Evolutionary conservation across 805 yeast species (phyloP).

Genomic region (Candida coquimbonensis): DNA sequence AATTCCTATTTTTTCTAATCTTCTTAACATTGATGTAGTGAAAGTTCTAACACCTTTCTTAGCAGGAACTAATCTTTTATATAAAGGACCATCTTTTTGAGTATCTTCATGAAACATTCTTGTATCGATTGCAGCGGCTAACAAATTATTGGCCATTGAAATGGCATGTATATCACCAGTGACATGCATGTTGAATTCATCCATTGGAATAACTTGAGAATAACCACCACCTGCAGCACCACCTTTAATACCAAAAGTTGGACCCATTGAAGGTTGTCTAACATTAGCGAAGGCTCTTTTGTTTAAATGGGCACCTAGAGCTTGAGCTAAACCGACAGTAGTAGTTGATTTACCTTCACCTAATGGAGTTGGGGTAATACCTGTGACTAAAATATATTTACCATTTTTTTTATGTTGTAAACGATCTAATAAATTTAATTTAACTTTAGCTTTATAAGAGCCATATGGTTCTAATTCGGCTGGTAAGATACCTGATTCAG

Average conservation of each 20-base stretch:
- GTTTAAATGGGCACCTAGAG: slow-evolving; percentile 67
- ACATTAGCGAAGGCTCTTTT: slow-evolving; percentile 72
- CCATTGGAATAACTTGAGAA: slow-evolving; percentile 85
- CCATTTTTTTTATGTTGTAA: slow-evolving; percentile 55
- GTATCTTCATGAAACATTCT: slow-evolving; percentile 80
- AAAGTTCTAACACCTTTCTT: slow-evolving; percentile 66
- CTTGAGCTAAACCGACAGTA: slow-evolving; percentile 77
- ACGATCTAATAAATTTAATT: slow-evolving; percentile 55
- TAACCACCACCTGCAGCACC: slow-evolving; percentile 92
- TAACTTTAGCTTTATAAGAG: slow-evolving; percentile 69
- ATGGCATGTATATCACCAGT: slow-evolving; percentile 86
- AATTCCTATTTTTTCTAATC: slow-evolving; percentile 65
- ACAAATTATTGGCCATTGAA: slow-evolving; percentile 71
- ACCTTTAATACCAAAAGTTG: slow-evolving; percentile 83
- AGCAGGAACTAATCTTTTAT: slow-evolving; percentile 67
- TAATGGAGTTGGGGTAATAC: slow-evolving; percentile 80
- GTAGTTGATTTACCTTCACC: slow-evolving; percentile 87
- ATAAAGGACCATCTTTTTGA: slow-evolving; percentile 65
- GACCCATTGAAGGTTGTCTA: slow-evolving; percentile 86
- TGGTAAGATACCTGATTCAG: slow-evolving; percentile 60
- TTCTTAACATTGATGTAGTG: slow-evolving; percentile 58
- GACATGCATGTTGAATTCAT: slow-evolving; percentile 78
- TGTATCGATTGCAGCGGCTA: slow-evolving; percentile 83
- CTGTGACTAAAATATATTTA: slow-evolving; percentile 69
- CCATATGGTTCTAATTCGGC: slow-evolving; percentile 72